These are phyloP conservation scores for Galeopsis tetrahit DNA, from an alignment of 257 asterid species.

Conservation along the genomic window DNA sequence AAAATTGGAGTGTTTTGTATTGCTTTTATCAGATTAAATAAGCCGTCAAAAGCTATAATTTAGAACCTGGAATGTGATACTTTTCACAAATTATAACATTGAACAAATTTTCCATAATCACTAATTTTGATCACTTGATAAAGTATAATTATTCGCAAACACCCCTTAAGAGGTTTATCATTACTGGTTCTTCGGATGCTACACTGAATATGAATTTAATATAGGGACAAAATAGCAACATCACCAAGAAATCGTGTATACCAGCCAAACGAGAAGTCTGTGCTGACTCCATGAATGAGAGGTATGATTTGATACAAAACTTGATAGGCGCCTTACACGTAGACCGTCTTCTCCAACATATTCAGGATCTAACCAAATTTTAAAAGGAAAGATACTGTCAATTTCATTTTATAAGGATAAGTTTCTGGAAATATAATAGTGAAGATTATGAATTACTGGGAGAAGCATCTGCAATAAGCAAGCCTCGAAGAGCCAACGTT, in stretches of 20 bases:
- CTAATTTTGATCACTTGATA: too few species aligned
- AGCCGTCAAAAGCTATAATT: too few species aligned
- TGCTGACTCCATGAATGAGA: slow-evolving; percentile 97
- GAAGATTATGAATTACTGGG: slow-evolving; percentile 36
- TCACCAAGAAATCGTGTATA: slow-evolving; percentile 31
- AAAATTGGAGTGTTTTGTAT: too few species aligned
- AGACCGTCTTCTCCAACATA: slow-evolving; percentile 42
- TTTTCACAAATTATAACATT: too few species aligned
- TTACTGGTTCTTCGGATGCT: background rate
- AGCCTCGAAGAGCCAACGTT: slow-evolving; percentile 72
- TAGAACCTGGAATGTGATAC: too few species aligned
- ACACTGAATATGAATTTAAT: background rate
- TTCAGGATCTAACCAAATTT: slow-evolving; percentile 47
- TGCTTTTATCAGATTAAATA: too few species aligned
- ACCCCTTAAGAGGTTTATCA: background rate
- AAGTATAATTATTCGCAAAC: too few species aligned
- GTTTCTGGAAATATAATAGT: background rate
- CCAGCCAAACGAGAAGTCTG: slow-evolving; percentile 93
- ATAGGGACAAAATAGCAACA: background rate
- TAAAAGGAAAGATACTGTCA: background rate
- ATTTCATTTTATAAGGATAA: slow-evolving; percentile 13
- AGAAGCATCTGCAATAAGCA: slow-evolving; percentile 48
- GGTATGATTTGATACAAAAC: slow-evolving; percentile 67
- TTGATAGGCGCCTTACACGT: slow-evolving; percentile 64
- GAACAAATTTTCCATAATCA: too few species aligned